These are phyloP conservation scores for Candida xyloterini DNA, from an alignment of 805 yeast genomes.

Conservation along the genomic window DNA sequence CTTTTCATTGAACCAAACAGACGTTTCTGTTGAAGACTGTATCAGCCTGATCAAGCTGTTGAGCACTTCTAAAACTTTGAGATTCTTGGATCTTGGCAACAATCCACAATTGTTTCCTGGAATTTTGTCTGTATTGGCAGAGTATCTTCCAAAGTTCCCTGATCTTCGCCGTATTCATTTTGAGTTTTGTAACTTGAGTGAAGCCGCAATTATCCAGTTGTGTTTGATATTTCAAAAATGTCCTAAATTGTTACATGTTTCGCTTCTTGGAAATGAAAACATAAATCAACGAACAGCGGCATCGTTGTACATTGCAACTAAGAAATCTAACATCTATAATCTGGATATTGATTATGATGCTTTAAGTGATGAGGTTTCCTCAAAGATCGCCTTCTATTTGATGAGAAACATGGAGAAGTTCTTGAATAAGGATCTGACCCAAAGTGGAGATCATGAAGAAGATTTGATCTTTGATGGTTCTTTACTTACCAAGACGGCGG, in stretches of 20 bases:
- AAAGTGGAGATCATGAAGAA: slow-evolving; percentile 34
- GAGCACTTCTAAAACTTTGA: slow-evolving; percentile 37
- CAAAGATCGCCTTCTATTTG: slow-evolving; percentile 52
- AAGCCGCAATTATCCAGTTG: slow-evolving; percentile 46
- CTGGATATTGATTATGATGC: slow-evolving; percentile 54
- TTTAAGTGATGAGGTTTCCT: slow-evolving; percentile 48
- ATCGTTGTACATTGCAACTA: slow-evolving; percentile 49
- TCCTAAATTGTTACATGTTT: slow-evolving; percentile 49
- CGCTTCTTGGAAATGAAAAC: slow-evolving; percentile 49
- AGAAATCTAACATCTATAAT: slow-evolving; percentile 46
- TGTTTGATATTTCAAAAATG: slow-evolving; percentile 47
- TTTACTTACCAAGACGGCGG: slow-evolving; percentile 70
- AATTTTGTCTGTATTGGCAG: slow-evolving; percentile 42
- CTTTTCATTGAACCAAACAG: slow-evolving; percentile 52
- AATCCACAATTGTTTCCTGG: slow-evolving; percentile 52
- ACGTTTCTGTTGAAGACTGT: slow-evolving; percentile 38
- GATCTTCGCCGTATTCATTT: slow-evolving; percentile 51
- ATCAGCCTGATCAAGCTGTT: slow-evolving; percentile 39
- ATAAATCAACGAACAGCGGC: slow-evolving; percentile 44
- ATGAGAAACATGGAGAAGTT: slow-evolving; percentile 55
- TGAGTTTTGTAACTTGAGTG: slow-evolving; percentile 49
- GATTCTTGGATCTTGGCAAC: slow-evolving; percentile 53
- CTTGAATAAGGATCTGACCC: slow-evolving; percentile 33
- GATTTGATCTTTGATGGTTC: slow-evolving; percentile 77
- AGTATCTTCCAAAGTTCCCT: slow-evolving; percentile 43